phyloP scores from a whole-genome alignment of 2,329 filamentous ascomycete genomes.

The Lomentospora prolificans region DNA sequence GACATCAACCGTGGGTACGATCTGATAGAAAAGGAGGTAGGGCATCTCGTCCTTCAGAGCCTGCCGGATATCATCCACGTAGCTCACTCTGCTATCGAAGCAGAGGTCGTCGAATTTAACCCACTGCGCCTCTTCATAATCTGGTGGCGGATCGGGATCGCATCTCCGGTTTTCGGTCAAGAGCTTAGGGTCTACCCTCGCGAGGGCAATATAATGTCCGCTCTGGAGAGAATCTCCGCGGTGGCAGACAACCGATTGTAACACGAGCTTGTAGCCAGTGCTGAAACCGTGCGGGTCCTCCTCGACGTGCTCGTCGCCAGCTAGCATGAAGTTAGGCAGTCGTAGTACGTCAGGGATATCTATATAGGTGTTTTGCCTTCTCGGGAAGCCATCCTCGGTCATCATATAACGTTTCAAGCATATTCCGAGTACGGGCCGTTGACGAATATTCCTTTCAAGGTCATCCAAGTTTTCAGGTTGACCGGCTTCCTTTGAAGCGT shows the following conservation, averaged over 20 bases:
- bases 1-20: conserved; percentile 74
- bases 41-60: conserved; percentile 80
- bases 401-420: conserved; percentile 82
- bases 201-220: conserved; percentile 84
- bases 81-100: conserved; percentile 55
- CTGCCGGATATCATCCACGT: conserved; percentile 67
- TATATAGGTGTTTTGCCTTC: conserved; percentile 69
- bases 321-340: conserved; percentile 76
- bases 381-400: conserved; percentile 56
- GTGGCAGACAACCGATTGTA: conserved; percentile 91
- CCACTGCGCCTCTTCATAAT: conserved; percentile 70
- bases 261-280: conserved; percentile 84
- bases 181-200: conserved; percentile 59
- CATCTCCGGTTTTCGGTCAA: conserved; percentile 50
- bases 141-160: conserved; percentile 47
- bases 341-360: conserved; percentile 79
- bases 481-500: conserved; percentile 38
- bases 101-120: conserved; percentile 84
- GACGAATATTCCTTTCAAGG: conserved; percentile 79
- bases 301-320: conserved; percentile 59
- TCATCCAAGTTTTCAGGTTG: conserved; percentile 60
- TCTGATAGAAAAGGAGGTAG: conserved; percentile 91
- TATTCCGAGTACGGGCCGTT: conserved; percentile 79
- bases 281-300: conserved; percentile 53
- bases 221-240: conserved; percentile 75